A percentile compares a stretch with the other conserved stretches of the same genome.
phyloP scores from a whole-genome alignment of 768 basidiomycete genomes.

The Lactarius sanguifluus region DNA sequence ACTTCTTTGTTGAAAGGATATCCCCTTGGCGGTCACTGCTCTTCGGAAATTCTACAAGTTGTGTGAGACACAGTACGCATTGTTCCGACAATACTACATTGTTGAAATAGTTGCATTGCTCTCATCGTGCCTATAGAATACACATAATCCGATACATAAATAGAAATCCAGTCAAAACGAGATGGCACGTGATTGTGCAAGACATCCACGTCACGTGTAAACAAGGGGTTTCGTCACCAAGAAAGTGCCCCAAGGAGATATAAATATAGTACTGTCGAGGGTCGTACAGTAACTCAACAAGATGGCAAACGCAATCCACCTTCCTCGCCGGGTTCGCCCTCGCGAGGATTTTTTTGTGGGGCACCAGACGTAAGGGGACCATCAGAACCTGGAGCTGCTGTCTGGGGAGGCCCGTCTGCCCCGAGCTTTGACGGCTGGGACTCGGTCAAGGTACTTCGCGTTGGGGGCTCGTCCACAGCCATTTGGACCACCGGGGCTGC shows the following conservation, averaged over 20 bases:
- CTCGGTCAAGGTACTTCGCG: slow-evolving; percentile 5
- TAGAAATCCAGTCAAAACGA: slow-evolving; percentile 1
- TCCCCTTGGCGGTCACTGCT: too few species aligned
- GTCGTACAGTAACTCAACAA: slow-evolving; percentile 10
- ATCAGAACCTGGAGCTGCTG: background rate
- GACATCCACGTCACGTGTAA: background rate
- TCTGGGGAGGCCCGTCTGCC: slow-evolving; percentile 3
- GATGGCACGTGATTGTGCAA: background rate
- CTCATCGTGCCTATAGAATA: slow-evolving; percentile 8
- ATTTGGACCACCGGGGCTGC: slow-evolving; percentile 4
- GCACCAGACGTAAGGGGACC: background rate
- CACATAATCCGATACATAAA: slow-evolving; percentile 24
- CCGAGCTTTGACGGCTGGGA: slow-evolving; percentile 9
- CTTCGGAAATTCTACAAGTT: too few species aligned
- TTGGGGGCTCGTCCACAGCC: slow-evolving; percentile 4
- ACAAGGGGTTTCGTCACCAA: background rate
- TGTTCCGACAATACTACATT: background rate
- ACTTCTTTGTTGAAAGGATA: too few species aligned
- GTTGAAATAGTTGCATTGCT: background rate
- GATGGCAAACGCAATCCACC: slow-evolving; percentile 17
- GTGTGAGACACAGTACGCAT: too few species aligned
- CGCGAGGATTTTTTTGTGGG: slow-evolving; percentile 9
- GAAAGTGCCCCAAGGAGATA: background rate
- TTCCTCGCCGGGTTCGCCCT: slow-evolving; percentile 24
- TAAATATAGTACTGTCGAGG: background rate